A percentile compares a stretch with the other conserved stretches of the same genome.
Conservation (phyloP, 768 basidiomycete genomes). For the Hypsizygus marmoreus region DNA sequence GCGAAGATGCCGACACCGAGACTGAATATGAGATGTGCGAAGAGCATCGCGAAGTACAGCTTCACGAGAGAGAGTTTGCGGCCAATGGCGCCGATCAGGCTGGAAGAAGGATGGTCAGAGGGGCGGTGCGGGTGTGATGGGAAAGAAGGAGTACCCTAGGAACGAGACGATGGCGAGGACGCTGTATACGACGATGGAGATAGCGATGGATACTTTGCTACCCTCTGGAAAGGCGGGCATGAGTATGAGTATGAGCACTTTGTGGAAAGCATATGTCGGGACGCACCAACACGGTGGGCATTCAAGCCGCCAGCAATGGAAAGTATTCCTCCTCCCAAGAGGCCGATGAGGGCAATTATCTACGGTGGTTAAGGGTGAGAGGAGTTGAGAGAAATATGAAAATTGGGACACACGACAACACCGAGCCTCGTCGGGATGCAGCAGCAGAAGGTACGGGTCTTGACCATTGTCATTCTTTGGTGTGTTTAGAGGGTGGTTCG, state of each 20-base stretch:
- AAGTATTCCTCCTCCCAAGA: constrained; percentile 43
- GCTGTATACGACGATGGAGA: constrained; percentile 43
- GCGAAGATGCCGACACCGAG: constrained; percentile 45
- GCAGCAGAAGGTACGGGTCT: constrained; percentile 49
- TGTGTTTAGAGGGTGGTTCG: constrained; percentile 5
- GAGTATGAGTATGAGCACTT: background rate
- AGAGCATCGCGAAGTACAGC: constrained; percentile 42
- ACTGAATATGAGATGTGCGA: constrained; percentile 46
- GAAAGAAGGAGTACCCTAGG: constrained; percentile 38
- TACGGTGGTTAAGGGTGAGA: constrained; percentile 14
- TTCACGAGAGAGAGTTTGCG: constrained; percentile 42
- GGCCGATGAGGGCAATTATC: constrained; percentile 46
- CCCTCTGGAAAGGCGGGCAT: constrained; percentile 23
- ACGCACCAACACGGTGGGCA: constrained; percentile 15
- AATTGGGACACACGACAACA: constrained; percentile 40
- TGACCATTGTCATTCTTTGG: constrained; percentile 34
- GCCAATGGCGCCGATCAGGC: constrained; percentile 44
- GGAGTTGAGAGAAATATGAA: background rate
- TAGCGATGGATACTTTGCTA: constrained; percentile 40
- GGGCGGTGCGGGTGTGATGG: background rate
- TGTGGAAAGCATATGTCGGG: background rate
- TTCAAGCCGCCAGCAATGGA: constrained; percentile 32
- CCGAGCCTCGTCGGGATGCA: constrained; percentile 52
- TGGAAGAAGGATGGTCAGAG: constrained; percentile 14
- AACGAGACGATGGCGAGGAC: constrained; percentile 45